These are phyloP conservation scores for Epithemia pelagica DNA, from an alignment of 108 stramenopile genomes.

Conservation along the genomic window DNA sequence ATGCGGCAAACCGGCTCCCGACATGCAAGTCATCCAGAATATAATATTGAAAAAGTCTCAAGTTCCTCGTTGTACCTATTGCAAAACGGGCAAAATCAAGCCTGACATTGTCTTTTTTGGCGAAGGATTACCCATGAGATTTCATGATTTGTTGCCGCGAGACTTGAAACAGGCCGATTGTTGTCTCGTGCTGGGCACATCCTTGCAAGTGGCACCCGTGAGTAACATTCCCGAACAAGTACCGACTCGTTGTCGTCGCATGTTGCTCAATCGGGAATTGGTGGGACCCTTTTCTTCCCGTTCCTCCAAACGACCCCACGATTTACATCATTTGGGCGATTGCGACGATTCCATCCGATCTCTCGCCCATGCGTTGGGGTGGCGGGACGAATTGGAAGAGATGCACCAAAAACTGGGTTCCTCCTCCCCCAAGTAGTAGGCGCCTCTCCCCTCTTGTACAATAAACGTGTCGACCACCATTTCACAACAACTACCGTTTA, in stretches of 20 bases:
- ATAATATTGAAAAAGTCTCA: constrained; percentile 48
- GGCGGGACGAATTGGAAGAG: constrained; percentile 44
- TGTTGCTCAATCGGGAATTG: constrained; percentile 66
- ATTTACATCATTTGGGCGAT: constrained; percentile 70
- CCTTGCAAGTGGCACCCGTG: constrained; percentile 76
- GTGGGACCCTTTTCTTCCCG: constrained; percentile 48
- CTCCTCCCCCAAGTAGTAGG: too few relatives aligned
- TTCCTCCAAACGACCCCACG: constrained; percentile 41
- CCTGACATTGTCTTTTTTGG: constrained; percentile 98
- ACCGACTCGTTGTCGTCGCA: constrained; percentile 29
- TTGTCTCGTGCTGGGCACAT: constrained; percentile 84
- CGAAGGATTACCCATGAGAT: constrained; percentile 70
- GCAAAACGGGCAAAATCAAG: constrained; percentile 77
- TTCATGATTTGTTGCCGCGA: constrained; percentile 35
- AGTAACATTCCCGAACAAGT: constrained; percentile 70
- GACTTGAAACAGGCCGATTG: constrained; percentile 64
- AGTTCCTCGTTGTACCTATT: constrained; percentile 55
- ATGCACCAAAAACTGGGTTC: not conserved
- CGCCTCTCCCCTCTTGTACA: too few relatives aligned
- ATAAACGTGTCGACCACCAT: too few relatives aligned
- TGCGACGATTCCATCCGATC: constrained; percentile 64
- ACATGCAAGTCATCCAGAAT: constrained; percentile 46
- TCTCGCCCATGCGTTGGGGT: constrained; percentile 55
- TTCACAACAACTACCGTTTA: too few relatives aligned
- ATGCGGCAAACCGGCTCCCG: constrained; percentile 32